Evolutionary conservation across 495 filamentous ascomycete species (phyloP), one percentile per base, ranked within the genome.

Genomic region (Penicillium cataractarum): DNA sequence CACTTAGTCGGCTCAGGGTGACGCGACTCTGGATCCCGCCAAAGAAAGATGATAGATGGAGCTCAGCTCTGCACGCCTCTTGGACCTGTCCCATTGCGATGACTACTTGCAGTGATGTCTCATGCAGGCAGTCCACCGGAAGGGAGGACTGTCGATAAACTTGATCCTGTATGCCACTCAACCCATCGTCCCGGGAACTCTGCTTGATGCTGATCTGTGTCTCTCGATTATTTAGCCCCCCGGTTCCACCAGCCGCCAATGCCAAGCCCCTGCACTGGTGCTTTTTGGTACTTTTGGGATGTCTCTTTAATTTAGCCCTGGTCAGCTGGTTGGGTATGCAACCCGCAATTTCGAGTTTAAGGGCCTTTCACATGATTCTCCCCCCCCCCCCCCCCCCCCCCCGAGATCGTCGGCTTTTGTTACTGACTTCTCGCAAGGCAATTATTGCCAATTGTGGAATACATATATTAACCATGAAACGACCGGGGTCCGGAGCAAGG

Each of bases 21-120:
- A 68, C 67, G 62, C 57, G 64, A 64, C 58, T 51, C 61, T 61
- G 64, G 67, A 59, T 52, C 62, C 53, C 32, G 52, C 42, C 21
- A n/a, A n/a, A n/a, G 42, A 46, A 53, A 50, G 54, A 35, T 64
- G 57, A 62, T 59, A 49, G 50, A 68, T 61, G 60, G 62, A 65
- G 68, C 59, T 60, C 64, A 64, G 58, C 61, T 58, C 56, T n/a
- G 56, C 29, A 12, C 19, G 31, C 6, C 42, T 44, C 21, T 22
- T 44, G 31, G 44, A 50, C 27, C 44, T n/a, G 44, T 32, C 27
- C 40, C 29, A 32, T 35, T 10, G 29, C 31, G n/a, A 21, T 17
- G 22, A 24, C n/a, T 31, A 15, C 51, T 22, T 12, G n/a, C 31
- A n/a, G 51, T 54, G 29, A 50, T 48, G 26, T 58, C 57, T 58